Base-by-base conservation (phyloP, 1,284 basidiomycete species). In the Ustilago trichophora region DNA sequence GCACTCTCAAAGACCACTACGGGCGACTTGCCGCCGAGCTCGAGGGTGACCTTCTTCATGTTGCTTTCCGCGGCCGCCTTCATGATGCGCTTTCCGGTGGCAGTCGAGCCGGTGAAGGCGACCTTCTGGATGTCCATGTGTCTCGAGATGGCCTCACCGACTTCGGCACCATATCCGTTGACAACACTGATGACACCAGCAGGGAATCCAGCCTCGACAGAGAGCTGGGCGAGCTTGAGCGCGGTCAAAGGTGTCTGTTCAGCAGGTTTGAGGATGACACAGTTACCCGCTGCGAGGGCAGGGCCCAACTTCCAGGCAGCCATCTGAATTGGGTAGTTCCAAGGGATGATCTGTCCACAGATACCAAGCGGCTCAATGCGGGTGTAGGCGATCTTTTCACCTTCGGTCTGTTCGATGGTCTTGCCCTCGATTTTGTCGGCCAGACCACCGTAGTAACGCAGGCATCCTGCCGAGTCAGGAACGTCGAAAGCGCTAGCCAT, bases 331-430 rank as follows among this genome's bases (percentile, higher is more conserved):
- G 92, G 92, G 80, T n/a, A n/a, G n/a, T n/a, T n/a, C n/a, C n/a
- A n/a, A n/a, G n/a, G n/a, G n/a, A n/a, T n/a, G n/a, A n/a, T 76
- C 29, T 72, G 69, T 10, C 69, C 74, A 19, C 59, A 92, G 57
- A 96, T 93, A 70, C 94, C 95, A 69, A 96, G 89, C 9, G 94
- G 93, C 83, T 97, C 94, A 80, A 94, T 91, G 25, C 88, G 86
- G 83, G 83, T 90, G 88, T 72, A 73, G 51, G 70, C 58, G 36
- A 78, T 57, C 83, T 93, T 93, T 49, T 85, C 85, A 77, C 89
- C 89, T 76, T 91, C 88, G 22, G 91, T 87, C 82, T 92, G 91
- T 77, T 93, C 89, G 49, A 87, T 57, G 6, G 58, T 87, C 81
- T 92, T 87, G 21, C 93, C 93, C 40, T 86, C 84, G 70, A n/a